Percentiles rank a stretch among this genome's conserved stretches.
Conservation (phyloP, 495 filamentous ascomycete genomes). For the Amorphotheca resinae region DNA sequence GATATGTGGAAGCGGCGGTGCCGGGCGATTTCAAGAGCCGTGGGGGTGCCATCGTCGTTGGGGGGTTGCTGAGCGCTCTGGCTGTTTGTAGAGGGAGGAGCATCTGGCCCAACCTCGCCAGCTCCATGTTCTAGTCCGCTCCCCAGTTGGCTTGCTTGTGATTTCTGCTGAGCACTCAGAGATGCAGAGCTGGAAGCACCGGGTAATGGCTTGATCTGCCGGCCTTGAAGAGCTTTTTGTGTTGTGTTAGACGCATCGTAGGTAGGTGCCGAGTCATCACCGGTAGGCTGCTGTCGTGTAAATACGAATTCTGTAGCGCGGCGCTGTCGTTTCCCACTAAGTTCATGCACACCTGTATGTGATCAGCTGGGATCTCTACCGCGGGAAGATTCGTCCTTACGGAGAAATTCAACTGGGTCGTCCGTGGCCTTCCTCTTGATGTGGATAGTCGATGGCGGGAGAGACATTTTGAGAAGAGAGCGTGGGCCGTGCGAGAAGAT, state of each 20-base stretch:
- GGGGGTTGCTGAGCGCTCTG: neutral
- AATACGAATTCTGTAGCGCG: constrained; percentile 9
- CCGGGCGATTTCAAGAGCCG: constrained; percentile 10
- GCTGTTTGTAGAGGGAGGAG: neutral
- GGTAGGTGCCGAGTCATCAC: neutral
- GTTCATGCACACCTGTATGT: constrained; percentile 9
- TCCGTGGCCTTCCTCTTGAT: constrained; percentile 43
- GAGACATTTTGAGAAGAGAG: constrained; percentile 36
- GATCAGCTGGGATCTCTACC: neutral
- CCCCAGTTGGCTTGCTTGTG: neutral
- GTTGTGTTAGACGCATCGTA: neutral
- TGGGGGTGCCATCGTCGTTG: neutral
- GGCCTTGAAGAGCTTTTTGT: constrained; percentile 1
- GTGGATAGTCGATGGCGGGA: constrained; percentile 38
- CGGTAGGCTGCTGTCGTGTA: constrained; percentile 3
- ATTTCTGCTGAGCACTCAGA: neutral
- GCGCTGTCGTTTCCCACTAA: constrained; percentile 4
- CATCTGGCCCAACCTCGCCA: neutral
- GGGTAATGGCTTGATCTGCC: constrained; percentile 20
- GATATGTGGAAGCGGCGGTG: constrained; percentile 38
- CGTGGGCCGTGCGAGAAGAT: neutral
- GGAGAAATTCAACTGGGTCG: constrained; percentile 40
- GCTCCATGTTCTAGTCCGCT: neutral
- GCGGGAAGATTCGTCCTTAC: constrained; percentile 21
- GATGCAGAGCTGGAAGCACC: constrained; percentile 5